A percentile compares a stretch with the other conserved stretches of the same genome.
Conservation (phyloP, 371 early-diverging fungal genomes). For the Mucor lusitanicus region DNA sequence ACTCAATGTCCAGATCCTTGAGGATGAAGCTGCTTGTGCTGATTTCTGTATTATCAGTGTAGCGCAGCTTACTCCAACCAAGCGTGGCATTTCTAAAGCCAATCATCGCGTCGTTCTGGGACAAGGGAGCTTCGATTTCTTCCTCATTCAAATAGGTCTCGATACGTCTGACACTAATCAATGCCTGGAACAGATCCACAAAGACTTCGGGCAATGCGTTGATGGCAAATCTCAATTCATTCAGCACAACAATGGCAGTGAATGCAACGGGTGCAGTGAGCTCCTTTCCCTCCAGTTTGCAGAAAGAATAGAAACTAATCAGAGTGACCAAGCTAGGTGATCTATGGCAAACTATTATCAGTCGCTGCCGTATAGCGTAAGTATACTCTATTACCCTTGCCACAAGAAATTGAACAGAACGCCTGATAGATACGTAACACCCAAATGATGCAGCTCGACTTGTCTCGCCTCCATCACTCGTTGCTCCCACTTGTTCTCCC, state of each 20-base stretch:
- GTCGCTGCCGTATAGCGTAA: no score
- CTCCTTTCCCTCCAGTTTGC: slow-evolving; percentile 52
- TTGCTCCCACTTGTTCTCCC: slow-evolving; percentile 50
- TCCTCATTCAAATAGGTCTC: slow-evolving; percentile 67
- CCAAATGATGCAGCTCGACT: slow-evolving; percentile 52
- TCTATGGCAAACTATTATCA: background rate
- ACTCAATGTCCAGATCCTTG: slow-evolving; percentile 42
- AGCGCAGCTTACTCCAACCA: slow-evolving; percentile 40
- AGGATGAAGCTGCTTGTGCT: slow-evolving; percentile 37
- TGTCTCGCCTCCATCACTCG: slow-evolving; percentile 49
- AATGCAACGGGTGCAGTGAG: slow-evolving; percentile 64
- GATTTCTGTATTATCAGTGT: slow-evolving; percentile 32
- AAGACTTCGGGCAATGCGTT: slow-evolving; percentile 57
- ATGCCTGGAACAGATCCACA: slow-evolving; percentile 26
- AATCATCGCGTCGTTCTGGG: slow-evolving; percentile 15
- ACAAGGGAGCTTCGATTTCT: slow-evolving; percentile 53
- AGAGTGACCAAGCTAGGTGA: slow-evolving; percentile 57
- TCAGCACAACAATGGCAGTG: slow-evolving; percentile 57
- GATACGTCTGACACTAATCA: slow-evolving; percentile 59
- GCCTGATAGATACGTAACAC: slow-evolving; percentile 32
- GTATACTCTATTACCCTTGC: slow-evolving; percentile 30
- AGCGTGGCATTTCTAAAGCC: slow-evolving; percentile 56
- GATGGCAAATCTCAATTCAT: slow-evolving; percentile 53
- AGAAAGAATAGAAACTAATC: slow-evolving; percentile 56
- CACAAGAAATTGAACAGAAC: slow-evolving; percentile 37